These are phyloP conservation scores for Lentinula aciculospora DNA, from an alignment of 768 basidiomycete genomes.

Conservation along the genomic window DNA sequence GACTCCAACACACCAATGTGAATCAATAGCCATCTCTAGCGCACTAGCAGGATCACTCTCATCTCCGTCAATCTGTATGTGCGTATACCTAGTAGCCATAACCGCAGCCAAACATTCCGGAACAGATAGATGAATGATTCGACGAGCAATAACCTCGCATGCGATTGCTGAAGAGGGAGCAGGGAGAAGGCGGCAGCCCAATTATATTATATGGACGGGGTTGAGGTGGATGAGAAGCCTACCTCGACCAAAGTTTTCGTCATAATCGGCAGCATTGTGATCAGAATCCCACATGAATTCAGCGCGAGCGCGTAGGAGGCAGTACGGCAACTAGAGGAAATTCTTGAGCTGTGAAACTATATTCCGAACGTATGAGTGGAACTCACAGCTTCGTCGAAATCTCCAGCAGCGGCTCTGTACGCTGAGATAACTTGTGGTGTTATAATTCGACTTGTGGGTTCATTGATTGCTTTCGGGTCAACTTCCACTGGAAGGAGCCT, in stretches of 20 bases:
- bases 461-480: slow-evolving; percentile 53
- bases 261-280: slow-evolving; percentile 78
- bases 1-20: slow-evolving; percentile 57
- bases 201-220: background rate
- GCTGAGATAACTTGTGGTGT: slow-evolving; percentile 75
- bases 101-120: slow-evolving; percentile 60
- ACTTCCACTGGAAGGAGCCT: slow-evolving; percentile 80
- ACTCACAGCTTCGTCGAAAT: slow-evolving; percentile 79
- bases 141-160: slow-evolving; percentile 80
- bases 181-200: slow-evolving; percentile 11
- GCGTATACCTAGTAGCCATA: slow-evolving; percentile 75
- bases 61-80: slow-evolving; percentile 71
- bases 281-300: slow-evolving; percentile 82
- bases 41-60: slow-evolving; percentile 69
- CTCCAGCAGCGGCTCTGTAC: slow-evolving; percentile 78
- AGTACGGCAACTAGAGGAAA: slow-evolving; percentile 65
- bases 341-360: background rate
- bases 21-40: slow-evolving; percentile 88
- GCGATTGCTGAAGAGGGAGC: slow-evolving; percentile 48
- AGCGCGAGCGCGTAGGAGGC: slow-evolving; percentile 68
- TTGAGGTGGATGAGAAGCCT: slow-evolving; percentile 5
- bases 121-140: slow-evolving; percentile 66
- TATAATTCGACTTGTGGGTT: slow-evolving; percentile 78
- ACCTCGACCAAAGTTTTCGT: slow-evolving; percentile 81
- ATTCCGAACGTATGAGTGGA: background rate